Percentiles rank a stretch among this genome's conserved stretches.
phyloP scores from a whole-genome alignment of 441 rosid species.

The Biscutella laevigata region DNA sequence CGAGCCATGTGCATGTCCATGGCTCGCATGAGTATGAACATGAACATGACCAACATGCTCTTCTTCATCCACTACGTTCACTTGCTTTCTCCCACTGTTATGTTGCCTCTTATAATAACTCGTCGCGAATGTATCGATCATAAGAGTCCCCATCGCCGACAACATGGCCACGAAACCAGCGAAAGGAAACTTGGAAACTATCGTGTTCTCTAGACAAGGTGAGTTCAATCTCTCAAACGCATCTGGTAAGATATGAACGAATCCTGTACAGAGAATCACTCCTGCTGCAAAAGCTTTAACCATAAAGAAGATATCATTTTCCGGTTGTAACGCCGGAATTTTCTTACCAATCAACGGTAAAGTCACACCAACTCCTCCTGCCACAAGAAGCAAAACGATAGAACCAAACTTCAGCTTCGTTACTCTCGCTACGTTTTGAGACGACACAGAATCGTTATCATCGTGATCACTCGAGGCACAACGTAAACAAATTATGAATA shows the following conservation, averaged over 20 bases:
- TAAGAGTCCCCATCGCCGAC: conserved; percentile 37
- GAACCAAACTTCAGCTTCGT: conserved; percentile 22
- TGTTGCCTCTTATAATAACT: conserved; percentile 36
- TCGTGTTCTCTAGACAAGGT: conserved; percentile 29
- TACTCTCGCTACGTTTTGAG: conserved; percentile 16
- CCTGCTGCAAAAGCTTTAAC: conserved; percentile 51
- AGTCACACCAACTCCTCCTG: conserved; percentile 45
- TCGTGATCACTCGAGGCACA: conserved; percentile 25
- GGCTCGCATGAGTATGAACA: conserved; percentile 43
- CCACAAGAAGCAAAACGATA: conserved; percentile 21
- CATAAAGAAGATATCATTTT: conserved; percentile 46
- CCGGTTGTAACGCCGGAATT: conserved; percentile 38
- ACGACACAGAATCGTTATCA: conserved; percentile 14
- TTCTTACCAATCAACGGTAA: conserved; percentile 36
- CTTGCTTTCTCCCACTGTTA: conserved; percentile 15
- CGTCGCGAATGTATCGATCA: conserved; percentile 40
- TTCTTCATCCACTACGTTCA: conserved; percentile 24
- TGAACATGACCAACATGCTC: conserved; percentile 39
- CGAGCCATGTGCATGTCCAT: conserved; percentile 44
- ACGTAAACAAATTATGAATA: conserved; percentile 14
- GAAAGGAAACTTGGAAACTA: conserved; percentile 38
- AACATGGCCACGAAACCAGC: conserved; percentile 45
- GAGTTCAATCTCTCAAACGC: conserved; percentile 38
- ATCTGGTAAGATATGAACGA: conserved; percentile 42
- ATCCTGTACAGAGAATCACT: conserved; percentile 42